These are phyloP conservation scores for Emiliania huxleyi DNA, from an alignment of 78 protist species.

Conservation along the genomic window DNA sequence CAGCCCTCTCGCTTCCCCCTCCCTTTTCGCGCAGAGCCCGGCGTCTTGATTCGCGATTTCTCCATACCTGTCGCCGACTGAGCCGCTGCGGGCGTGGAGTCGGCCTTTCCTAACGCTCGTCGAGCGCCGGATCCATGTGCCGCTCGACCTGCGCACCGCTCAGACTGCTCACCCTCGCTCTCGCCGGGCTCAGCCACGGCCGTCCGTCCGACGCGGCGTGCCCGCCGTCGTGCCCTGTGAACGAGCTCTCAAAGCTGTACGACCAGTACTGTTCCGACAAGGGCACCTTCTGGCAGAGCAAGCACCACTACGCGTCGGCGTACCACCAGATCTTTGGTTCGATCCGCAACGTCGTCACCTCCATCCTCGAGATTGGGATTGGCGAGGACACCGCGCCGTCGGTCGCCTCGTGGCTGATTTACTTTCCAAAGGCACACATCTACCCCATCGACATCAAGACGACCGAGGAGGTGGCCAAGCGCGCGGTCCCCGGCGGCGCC, in stretches of 20 bases:
- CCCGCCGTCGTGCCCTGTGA: neutral
- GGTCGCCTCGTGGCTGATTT: neutral
- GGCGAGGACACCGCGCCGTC: conserved; percentile 1
- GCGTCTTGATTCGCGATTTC: too few species aligned
- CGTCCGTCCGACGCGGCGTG: neutral
- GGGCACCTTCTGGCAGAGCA: neutral
- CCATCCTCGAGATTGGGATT: neutral
- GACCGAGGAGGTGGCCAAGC: neutral
- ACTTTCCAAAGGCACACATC: neutral
- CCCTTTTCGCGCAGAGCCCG: too few species aligned
- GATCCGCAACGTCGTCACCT: neutral
- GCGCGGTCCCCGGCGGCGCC: neutral
- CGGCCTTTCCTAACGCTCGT: too few species aligned
- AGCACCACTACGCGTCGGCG: conserved; percentile 1
- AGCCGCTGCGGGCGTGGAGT: too few species aligned
- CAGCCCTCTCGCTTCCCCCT: too few species aligned
- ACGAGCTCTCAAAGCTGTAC: neutral
- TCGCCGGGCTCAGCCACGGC: neutral
- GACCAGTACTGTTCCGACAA: neutral
- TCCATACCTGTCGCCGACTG: too few species aligned
- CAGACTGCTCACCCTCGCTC: too few species aligned
- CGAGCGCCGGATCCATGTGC: too few species aligned
- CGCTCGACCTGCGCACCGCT: too few species aligned
- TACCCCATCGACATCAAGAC: neutral
- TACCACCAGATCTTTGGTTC: neutral